Percentiles rank a stretch among this genome's conserved stretches.
These are phyloP conservation scores for Sporothrix phasma DNA, from an alignment of 2,329 filamentous ascomycete species.

Conservation along the genomic window DNA sequence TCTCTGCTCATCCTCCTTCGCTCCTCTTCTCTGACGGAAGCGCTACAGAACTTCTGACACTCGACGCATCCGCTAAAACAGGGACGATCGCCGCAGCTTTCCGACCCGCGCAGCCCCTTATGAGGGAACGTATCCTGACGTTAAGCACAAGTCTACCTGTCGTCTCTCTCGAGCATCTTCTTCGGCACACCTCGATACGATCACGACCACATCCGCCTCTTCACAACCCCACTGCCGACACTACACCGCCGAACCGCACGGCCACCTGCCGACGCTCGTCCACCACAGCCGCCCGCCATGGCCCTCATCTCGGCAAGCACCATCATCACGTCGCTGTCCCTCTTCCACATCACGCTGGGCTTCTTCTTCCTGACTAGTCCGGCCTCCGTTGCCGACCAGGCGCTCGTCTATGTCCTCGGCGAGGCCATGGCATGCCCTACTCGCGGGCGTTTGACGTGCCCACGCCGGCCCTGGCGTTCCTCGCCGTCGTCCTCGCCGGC, in stretches of 20 bases:
- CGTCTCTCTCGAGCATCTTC: too few species aligned
- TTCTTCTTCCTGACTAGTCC: constrained; percentile 76
- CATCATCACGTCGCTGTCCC: constrained; percentile 69
- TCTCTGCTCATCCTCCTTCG: neutral
- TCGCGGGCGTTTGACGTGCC: constrained; percentile 58
- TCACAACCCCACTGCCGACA: too few species aligned
- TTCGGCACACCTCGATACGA: too few species aligned
- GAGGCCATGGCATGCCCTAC: constrained; percentile 70
- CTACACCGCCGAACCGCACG: too few species aligned
- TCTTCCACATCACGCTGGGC: constrained; percentile 76
- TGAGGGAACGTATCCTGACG: too few species aligned
- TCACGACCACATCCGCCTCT: too few species aligned
- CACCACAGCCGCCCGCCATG: constrained; percentile 54
- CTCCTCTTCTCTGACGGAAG: neutral
- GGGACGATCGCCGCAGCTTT: neutral
- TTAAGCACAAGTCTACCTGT: too few species aligned
- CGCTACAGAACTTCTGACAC: neutral
- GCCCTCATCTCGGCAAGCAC: constrained; percentile 69
- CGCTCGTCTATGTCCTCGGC: constrained; percentile 69
- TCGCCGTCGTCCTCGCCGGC: constrained; percentile 56
- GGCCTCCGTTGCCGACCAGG: constrained; percentile 62
- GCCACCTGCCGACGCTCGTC: too few species aligned
- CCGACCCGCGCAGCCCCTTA: neutral
- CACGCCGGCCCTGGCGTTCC: constrained; percentile 61
- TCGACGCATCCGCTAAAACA: neutral